Conservation (phyloP, 2,329 filamentous ascomycete genomes). For the Paraphaeosphaeria minitans region DNA sequence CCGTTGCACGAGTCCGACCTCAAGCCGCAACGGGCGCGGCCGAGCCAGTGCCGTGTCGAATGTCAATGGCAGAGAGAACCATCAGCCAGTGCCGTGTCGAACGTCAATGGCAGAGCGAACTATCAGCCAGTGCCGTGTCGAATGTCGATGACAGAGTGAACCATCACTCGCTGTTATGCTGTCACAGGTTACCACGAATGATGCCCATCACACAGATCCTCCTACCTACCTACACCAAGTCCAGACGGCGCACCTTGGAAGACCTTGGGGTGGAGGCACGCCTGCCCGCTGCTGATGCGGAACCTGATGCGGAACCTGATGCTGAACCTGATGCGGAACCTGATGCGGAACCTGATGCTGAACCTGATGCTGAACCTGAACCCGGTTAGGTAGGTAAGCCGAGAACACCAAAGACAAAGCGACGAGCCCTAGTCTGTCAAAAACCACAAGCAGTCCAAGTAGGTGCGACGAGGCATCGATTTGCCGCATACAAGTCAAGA, state of each 20-base stretch:
- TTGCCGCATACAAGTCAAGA: too few species aligned
- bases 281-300: neutral
- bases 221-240: neutral
- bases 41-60: slow-evolving; percentile 1
- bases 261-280: neutral
- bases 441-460: neutral
- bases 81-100: too few species aligned
- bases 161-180: neutral
- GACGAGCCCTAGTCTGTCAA: neutral
- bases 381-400: too few species aligned
- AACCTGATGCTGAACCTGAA: too few species aligned
- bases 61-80: neutral
- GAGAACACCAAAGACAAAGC: neutral
- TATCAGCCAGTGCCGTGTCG: neutral
- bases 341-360: too few species aligned
- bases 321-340: too few species aligned
- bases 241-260: neutral
- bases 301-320: neutral
- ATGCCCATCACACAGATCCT: neutral
- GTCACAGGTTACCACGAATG: neutral
- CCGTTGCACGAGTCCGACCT: slow-evolving; percentile 7
- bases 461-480: too few species aligned
- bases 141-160: neutral
- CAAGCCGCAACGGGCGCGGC: slow-evolving; percentile 9
- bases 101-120: neutral